These are phyloP conservation scores for Polygonum maritimum DNA, from an alignment of 148 eudicot species.

Conservation along the genomic window DNA sequence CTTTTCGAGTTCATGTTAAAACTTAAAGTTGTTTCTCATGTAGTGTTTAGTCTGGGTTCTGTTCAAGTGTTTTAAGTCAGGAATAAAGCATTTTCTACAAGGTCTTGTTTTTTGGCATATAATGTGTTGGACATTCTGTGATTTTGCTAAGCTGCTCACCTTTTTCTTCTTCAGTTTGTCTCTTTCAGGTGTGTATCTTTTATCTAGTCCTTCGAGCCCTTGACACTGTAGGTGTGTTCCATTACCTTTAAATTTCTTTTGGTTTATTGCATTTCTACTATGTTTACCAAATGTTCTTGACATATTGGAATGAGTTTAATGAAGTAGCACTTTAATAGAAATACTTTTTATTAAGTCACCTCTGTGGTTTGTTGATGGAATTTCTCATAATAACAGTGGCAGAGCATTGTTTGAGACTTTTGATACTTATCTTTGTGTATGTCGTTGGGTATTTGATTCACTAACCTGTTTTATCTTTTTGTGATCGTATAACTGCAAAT, in stretches of 20 bases:
- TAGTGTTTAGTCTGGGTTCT: not conserved
- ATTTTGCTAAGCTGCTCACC: not conserved
- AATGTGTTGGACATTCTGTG: not conserved
- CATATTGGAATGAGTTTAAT: too few species aligned
- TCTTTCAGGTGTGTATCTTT: conserved; percentile 83
- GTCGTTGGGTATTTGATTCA: not conserved
- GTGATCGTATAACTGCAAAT: conserved; percentile 3
- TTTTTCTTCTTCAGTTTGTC: not conserved
- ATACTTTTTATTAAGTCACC: not conserved
- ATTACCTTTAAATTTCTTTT: not conserved
- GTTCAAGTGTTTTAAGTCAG: not conserved
- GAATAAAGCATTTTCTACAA: not conserved
- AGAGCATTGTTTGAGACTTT: not conserved
- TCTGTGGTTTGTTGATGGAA: not conserved
- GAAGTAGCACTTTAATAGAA: too few species aligned
- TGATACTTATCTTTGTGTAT: not conserved
- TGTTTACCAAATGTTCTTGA: not conserved
- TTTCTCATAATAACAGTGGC: not conserved
- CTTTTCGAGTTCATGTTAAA: not conserved
- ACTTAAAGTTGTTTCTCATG: not conserved
- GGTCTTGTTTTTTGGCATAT: not conserved
- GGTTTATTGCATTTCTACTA: not conserved
- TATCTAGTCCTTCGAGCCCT: conserved; percentile 96
- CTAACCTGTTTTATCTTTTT: not conserved
- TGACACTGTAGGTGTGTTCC: conserved; percentile 88